These are phyloP conservation scores for Penicillium sp. DNA, from an alignment of 2,329 filamentous ascomycete species.

Conservation along the genomic window DNA sequence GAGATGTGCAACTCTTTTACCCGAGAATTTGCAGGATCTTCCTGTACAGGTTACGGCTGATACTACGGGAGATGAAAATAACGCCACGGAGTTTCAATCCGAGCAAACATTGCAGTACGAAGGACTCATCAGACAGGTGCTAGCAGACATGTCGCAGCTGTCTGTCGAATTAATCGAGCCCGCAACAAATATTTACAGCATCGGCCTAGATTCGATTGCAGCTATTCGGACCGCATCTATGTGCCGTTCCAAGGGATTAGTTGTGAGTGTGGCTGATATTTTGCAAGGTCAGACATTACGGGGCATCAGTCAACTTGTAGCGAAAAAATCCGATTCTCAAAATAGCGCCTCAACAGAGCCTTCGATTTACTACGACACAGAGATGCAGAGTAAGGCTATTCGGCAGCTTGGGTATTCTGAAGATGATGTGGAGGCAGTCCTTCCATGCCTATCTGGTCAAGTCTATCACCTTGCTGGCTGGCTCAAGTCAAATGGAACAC, in stretches of 20 bases:
- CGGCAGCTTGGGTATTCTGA: slow-evolving; percentile 16
- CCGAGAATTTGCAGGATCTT: slow-evolving; percentile 15
- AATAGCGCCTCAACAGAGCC: slow-evolving; percentile 3
- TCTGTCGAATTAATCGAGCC: slow-evolving; percentile 20
- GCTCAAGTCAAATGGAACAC: slow-evolving; percentile 28
- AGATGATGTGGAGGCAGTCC: slow-evolving; percentile 23
- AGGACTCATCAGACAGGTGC: slow-evolving; percentile 18
- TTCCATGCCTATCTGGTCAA: slow-evolving; percentile 32
- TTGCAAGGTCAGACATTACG: slow-evolving; percentile 28
- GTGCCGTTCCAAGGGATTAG: slow-evolving; percentile 25
- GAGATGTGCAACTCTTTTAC: slow-evolving; percentile 21
- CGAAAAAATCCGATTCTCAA: slow-evolving; percentile 10
- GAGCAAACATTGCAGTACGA: no score
- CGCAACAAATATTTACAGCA: slow-evolving; percentile 27
- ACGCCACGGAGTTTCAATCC: no score
- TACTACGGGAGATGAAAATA: no score
- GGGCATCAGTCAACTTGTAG: slow-evolving; percentile 25
- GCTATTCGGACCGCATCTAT: slow-evolving; percentile 28
- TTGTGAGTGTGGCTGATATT: slow-evolving; percentile 28
- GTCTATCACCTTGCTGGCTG: slow-evolving; percentile 30
- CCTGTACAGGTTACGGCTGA: no score
- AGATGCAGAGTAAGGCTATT: slow-evolving; percentile 15
- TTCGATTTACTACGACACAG: slow-evolving; percentile 15
- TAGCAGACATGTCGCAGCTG: slow-evolving; percentile 22
- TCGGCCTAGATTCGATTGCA: slow-evolving; percentile 30